Evolutionary conservation across 1,284 basidiomycete species (phyloP).

Genomic region (Rhodotorula sp.): DNA sequence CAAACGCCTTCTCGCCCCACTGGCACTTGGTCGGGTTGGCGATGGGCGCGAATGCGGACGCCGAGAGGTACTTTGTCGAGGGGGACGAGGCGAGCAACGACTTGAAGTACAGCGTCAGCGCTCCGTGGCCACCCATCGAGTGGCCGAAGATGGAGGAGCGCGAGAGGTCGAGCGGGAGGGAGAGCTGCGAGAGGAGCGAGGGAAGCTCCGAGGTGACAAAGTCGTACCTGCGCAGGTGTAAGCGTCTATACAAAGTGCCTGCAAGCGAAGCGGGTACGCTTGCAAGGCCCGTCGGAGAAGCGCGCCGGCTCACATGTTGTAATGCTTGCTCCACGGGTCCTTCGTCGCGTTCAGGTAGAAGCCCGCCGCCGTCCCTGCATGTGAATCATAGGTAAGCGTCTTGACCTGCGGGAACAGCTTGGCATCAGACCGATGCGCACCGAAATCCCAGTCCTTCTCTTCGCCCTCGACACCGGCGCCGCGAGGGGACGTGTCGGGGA

Average conservation of each 20-base stretch:
- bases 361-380: slow-evolving; percentile 66
- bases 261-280: no score
- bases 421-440: slow-evolving; percentile 14
- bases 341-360: slow-evolving; percentile 90
- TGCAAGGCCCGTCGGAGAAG: no score
- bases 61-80: slow-evolving; percentile 75
- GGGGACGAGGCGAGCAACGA: slow-evolving; percentile 61
- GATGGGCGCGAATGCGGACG: slow-evolving; percentile 92
- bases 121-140: slow-evolving; percentile 59
- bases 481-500: slow-evolving; percentile 93
- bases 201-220: slow-evolving; percentile 82
- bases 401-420: background rate
- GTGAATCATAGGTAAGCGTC: background rate
- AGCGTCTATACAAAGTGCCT: no score
- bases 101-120: slow-evolving; percentile 84
- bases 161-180: slow-evolving; percentile 65
- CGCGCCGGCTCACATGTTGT: slow-evolving; percentile 69
- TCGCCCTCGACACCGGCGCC: slow-evolving; percentile 86
- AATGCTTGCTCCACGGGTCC: slow-evolving; percentile 75
- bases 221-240: slow-evolving; percentile 54
- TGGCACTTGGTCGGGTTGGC: slow-evolving; percentile 82
- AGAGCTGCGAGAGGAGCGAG: slow-evolving; percentile 67
- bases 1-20: slow-evolving; percentile 93
- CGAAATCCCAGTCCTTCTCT: slow-evolving; percentile 77
- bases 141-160: slow-evolving; percentile 76